Percentiles rank a stretch among this genome's conserved stretches.
These are phyloP conservation scores for Globisporangium perplexum DNA, from an alignment of 352 stramenopile genomes.

Conservation along the genomic window DNA sequence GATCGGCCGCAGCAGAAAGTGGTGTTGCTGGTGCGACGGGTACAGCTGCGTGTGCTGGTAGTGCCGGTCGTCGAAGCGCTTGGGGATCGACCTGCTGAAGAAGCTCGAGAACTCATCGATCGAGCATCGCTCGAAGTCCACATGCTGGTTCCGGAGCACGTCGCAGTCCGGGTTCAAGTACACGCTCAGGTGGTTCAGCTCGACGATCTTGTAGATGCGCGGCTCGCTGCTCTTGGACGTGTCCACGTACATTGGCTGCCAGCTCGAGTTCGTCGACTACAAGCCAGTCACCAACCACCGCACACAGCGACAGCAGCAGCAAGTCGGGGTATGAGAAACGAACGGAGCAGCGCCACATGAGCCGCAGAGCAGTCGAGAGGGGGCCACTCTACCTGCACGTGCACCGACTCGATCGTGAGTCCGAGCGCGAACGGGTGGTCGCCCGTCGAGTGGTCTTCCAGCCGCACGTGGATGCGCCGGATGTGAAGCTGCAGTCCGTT, in stretches of 20 bases:
- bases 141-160: constrained; percentile 37
- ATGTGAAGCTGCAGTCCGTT: constrained; percentile 51
- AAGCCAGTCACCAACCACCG: background rate
- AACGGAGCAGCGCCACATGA: background rate
- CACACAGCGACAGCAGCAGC: background rate
- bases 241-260: constrained; percentile 83
- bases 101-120: constrained; percentile 71
- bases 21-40: constrained; percentile 64
- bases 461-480: constrained; percentile 76
- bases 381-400: constrained; percentile 40
- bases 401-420: constrained; percentile 79
- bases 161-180: constrained; percentile 83
- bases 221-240: constrained; percentile 70
- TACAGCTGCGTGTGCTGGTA: constrained; percentile 69
- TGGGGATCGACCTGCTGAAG: constrained; percentile 77
- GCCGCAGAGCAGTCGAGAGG: background rate
- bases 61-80: constrained; percentile 70
- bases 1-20: constrained; percentile 83
- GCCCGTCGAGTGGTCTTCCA: constrained; percentile 70
- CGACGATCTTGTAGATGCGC: constrained; percentile 87
- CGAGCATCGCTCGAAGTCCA: constrained; percentile 68
- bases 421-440: constrained; percentile 81
- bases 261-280: constrained; percentile 84
- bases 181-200: constrained; percentile 84
- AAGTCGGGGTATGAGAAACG: background rate